These are phyloP conservation scores for Wickerhamiella galacta DNA, from an alignment of 805 yeast genomes.

Conservation along the genomic window DNA sequence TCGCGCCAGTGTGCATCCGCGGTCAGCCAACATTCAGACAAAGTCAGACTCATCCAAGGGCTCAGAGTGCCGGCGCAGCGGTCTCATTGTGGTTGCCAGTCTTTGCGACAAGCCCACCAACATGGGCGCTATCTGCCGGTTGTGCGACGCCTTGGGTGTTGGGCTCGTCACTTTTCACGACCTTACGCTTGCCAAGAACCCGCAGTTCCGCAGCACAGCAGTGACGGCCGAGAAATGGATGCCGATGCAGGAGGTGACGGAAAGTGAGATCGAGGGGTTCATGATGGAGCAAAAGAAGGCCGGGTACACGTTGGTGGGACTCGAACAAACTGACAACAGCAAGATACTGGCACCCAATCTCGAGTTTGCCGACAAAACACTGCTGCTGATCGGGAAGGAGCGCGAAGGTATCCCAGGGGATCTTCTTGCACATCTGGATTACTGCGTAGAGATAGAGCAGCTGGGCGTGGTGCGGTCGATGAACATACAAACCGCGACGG, in stretches of 20 bases:
- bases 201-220: constrained; percentile 72
- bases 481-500: constrained; percentile 96
- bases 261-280: constrained; percentile 35
- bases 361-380: constrained; percentile 61
- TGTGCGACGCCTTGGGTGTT: constrained; percentile 86
- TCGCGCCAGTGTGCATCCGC: constrained; percentile 1
- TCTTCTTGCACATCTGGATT: constrained; percentile 60
- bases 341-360: constrained; percentile 45
- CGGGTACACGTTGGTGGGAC: constrained; percentile 76
- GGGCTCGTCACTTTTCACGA: constrained; percentile 67
- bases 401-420: constrained; percentile 86
- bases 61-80: constrained; percentile 43
- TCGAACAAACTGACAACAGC: constrained; percentile 89
- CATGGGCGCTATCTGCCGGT: constrained; percentile 82
- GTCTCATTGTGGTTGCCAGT: constrained; percentile 80
- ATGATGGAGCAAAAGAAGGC: constrained; percentile 45
- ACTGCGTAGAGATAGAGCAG: constrained; percentile 82
- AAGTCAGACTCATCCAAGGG: constrained; percentile 83
- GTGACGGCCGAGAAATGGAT: constrained; percentile 93
- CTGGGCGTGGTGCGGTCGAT: constrained; percentile 83
- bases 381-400: constrained; percentile 71
- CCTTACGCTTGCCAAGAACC: constrained; percentile 38
- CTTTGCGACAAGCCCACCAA: constrained; percentile 87
- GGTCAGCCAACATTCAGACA: constrained; percentile 37
- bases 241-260: constrained; percentile 72